Evolutionary conservation across 2,329 filamentous ascomycete genomes (phyloP).

Genomic region (Escovopsis sp.): DNA sequence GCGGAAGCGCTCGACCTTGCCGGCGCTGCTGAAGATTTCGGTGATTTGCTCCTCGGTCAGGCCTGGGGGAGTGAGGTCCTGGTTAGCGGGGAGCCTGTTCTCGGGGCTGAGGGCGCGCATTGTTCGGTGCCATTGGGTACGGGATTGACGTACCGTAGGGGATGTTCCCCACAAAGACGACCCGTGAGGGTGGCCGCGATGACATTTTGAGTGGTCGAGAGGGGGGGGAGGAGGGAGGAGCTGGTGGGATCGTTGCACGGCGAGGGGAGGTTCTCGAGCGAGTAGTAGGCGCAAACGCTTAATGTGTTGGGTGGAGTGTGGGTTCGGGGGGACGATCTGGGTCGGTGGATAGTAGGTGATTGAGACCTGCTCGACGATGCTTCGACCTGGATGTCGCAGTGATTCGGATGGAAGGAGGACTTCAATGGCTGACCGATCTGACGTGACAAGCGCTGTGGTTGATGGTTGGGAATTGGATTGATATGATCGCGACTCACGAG

Average conservation of each 20-base stretch:
- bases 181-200: slow-evolving; percentile 59
- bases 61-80: slow-evolving; percentile 35
- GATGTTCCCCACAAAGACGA: slow-evolving; percentile 77
- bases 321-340: no score
- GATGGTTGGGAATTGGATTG: no score
- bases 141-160: slow-evolving; percentile 47
- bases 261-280: no score
- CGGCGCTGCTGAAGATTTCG: slow-evolving; percentile 81
- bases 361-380: no score
- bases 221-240: not conserved
- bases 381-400: no score
- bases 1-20: slow-evolving; percentile 81
- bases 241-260: not conserved
- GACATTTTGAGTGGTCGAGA: slow-evolving; percentile 34
- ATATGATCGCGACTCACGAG: no score
- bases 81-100: slow-evolving; percentile 11
- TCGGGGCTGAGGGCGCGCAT: not conserved
- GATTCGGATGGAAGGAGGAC: no score
- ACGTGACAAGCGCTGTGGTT: no score
- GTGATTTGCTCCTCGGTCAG: slow-evolving; percentile 92
- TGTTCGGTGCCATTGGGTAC: not conserved
- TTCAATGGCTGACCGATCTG: no score
- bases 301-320: no score
- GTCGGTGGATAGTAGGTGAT: no score
- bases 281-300: no score